These are phyloP conservation scores for Podaxis sp. DNA, from an alignment of 768 basidiomycete genomes.

Conservation along the genomic window DNA sequence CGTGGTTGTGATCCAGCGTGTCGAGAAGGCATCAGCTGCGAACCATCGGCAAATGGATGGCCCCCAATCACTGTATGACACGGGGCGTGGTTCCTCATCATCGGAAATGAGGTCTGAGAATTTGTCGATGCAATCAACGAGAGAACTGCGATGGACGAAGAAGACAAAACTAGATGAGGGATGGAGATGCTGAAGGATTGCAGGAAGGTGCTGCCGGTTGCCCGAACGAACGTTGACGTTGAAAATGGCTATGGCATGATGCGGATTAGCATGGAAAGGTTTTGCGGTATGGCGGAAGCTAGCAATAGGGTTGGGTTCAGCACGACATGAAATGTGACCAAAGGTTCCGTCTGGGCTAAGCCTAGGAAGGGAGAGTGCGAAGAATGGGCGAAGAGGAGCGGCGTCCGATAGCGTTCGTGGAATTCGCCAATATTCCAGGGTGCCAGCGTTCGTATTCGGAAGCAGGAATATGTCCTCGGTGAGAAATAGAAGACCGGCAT, in stretches of 20 bases:
- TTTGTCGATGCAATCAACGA: slow-evolving; percentile 15
- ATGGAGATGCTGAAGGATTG: not conserved
- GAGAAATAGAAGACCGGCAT: slow-evolving; percentile 33
- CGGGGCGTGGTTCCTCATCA: slow-evolving; percentile 1
- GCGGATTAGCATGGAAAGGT: slow-evolving; percentile 20
- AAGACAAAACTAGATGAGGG: slow-evolving; percentile 26
- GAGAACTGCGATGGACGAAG: slow-evolving; percentile 32
- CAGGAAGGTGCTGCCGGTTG: not conserved
- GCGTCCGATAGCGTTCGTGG: slow-evolving; percentile 18
- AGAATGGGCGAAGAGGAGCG: slow-evolving; percentile 21
- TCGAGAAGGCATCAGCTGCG: slow-evolving; percentile 25
- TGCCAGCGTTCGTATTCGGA: slow-evolving; percentile 28
- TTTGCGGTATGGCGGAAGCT: slow-evolving; percentile 8
- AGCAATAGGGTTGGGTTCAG: slow-evolving; percentile 40
- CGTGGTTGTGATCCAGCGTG: slow-evolving; percentile 40
- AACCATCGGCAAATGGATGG: slow-evolving; percentile 35
- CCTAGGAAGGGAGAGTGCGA: slow-evolving; percentile 29
- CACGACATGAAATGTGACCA: slow-evolving; percentile 32
- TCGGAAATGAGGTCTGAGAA: not conserved
- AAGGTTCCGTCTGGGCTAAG: slow-evolving; percentile 25
- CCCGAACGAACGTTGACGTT: slow-evolving; percentile 25
- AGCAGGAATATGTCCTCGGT: slow-evolving; percentile 31
- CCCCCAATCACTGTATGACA: slow-evolving; percentile 34
- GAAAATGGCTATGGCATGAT: slow-evolving; percentile 35
- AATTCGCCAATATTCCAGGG: slow-evolving; percentile 39